Base-by-base conservation (phyloP, 495 filamentous ascomycete genomes). In the Wilcoxina mikolae region DNA sequence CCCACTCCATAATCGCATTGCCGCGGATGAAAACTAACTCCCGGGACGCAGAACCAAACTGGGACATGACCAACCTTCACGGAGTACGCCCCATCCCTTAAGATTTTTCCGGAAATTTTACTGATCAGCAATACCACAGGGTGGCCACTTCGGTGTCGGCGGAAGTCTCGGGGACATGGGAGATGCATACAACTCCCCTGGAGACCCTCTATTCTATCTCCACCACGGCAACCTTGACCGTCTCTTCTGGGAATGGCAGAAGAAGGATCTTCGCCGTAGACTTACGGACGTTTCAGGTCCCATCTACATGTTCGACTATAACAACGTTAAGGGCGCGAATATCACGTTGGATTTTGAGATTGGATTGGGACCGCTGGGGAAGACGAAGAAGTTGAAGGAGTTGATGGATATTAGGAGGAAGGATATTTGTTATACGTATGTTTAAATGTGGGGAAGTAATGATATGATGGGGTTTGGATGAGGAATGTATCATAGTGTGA, bases 61-160 rank as follows among this genome's bases (percentile, higher is more conserved):
- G 45, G 45, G 23, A 5, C 11, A 48, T 27, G 39, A 33, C 4
- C 4, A 79, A 80, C 7, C 72, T 82, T 5, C 83, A 81, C 62
- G 45, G 45, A 10, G 15, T 35, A 15, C 31, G n/a, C n/a, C n/a
- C n/a, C n/a, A n/a, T 35, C 7, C 15, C 15, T 35, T 35, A 7
- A 35, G 31, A 5, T 35, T 35, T 35, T 15, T 35, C 7, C 7
- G 31, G 31, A 15, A 5, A 35, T 7, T 7, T 35, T 35, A 15
- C 31, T 35, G 31, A 35, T 15, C 31, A 7, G 15, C 15, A 5
- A 35, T 35, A 15, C 15, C 15, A 35, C 74, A 74, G 9, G 78
- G 72, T 11, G 81, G 80, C 7, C 83, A 87, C 58, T 79, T 76
- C 61, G 70, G 73, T 4, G 76, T 82, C 51, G 82, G 74, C 55